Base-by-base conservation (phyloP, 2,329 filamentous ascomycete genomes). In the Cylindrodendrum hubeiense region DNA sequence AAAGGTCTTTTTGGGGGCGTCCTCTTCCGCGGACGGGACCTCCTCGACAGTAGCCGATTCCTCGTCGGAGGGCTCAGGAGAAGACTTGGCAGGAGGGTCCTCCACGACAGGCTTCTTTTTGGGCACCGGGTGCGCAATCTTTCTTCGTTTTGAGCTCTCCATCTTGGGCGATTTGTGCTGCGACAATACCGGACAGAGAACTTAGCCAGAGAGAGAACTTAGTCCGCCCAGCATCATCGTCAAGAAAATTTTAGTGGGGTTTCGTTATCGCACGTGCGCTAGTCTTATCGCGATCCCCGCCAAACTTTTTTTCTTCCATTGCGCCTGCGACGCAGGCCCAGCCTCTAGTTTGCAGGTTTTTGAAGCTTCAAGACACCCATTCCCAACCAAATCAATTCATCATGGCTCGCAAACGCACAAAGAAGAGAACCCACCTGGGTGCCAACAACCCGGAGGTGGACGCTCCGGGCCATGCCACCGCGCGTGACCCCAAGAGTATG, bases 401-500 rank as follows among this genome's bases (percentile, higher is more conserved):
- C 75, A 97, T 97, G 95, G 94, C 93, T 37, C 91, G 91, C 79
- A 87, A 87, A 82, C 86, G 94, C 76, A 90, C 89, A 55, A 98
- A 97, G 85, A 97, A 95, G 87, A 90, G 93, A 79, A 97, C 95
- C 66, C 94, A 97, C 80, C 81, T 91, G 59, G 90, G 91, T 66
- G 88, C 91, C 54, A 86, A 84, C 67, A 88, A 88, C 72, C 87
- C 87, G 56, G 87, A 88, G 73, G 80, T 84, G 67, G 82, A 86
- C 73, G 74, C 87, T 68, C 83, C 85, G 46, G 86, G 88, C 62
- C 89, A 90, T 79, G 87, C 89, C 63, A 87, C 90, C 24, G 85
- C 87, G 57, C 89, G 90, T 69, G 87, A 90, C 55, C 96, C 96
- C 34, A 98, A 98, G 86, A 97, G 92, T 79, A 98, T 99, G 95